Evolutionary conservation across 805 yeast genomes (phyloP).

Genomic region (Ogataea philodendri): DNA sequence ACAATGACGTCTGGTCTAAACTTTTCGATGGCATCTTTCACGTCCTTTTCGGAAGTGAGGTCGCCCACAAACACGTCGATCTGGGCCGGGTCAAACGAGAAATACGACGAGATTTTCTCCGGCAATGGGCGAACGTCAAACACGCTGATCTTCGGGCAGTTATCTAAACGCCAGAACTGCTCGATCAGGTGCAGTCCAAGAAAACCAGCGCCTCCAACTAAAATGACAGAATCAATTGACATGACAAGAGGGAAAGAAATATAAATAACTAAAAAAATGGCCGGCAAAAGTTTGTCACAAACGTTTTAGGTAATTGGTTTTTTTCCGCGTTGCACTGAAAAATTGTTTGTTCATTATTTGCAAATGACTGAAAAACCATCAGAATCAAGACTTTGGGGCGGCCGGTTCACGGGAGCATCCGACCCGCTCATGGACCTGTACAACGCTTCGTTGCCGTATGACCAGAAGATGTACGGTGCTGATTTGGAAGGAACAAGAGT

Average conservation of each 20-base stretch:
- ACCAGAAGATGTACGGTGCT: conserved; percentile 89
- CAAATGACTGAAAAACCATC: conserved; percentile 41
- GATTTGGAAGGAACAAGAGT: conserved; percentile 93
- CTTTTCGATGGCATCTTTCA: conserved; percentile 55
- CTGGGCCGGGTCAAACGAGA: conserved; percentile 63
- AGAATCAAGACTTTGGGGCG: conserved; percentile 92
- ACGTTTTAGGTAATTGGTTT: conserved; percentile 3
- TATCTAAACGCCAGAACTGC: conserved; percentile 65
- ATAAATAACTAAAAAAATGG: neutral
- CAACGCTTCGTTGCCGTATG: conserved; percentile 96
- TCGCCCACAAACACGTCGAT: conserved; percentile 77
- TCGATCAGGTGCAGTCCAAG: conserved; percentile 88
- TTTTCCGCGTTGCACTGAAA: conserved; percentile 13
- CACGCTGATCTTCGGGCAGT: conserved; percentile 75
- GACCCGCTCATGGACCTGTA: conserved; percentile 97
- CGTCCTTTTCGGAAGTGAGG: conserved; percentile 70
- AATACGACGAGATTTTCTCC: conserved; percentile 62
- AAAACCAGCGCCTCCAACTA: conserved; percentile 96
- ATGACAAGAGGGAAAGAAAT: conserved; percentile 8
- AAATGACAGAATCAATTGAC: conserved; percentile 56
- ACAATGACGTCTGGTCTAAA: conserved; percentile 74
- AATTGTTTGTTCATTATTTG: conserved; percentile 1
- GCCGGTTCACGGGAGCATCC: conserved; percentile 94
- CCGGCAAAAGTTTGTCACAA: neutral
- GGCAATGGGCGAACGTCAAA: conserved; percentile 92